phyloP scores from a whole-genome alignment of 1,139 yeast species.

The Lodderomyces oxycetoniae region DNA sequence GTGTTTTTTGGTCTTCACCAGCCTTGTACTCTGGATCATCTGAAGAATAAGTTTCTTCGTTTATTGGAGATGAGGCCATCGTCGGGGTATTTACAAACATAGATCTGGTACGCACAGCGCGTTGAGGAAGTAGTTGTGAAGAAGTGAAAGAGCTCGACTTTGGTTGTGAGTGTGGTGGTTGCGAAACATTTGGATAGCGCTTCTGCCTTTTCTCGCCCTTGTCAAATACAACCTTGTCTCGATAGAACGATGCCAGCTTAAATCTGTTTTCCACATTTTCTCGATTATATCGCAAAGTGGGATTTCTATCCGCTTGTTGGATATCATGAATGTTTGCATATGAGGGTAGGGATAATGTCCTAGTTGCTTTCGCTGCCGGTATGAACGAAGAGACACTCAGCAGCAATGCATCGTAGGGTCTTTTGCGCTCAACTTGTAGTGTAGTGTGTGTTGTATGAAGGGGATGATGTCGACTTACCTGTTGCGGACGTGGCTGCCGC shows the following conservation, averaged over 20 bases:
- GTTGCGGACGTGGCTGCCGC: slow-evolving; percentile 3
- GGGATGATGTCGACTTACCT: slow-evolving; percentile 4
- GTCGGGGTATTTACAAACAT: slow-evolving; percentile 33
- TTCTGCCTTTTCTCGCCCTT: slow-evolving; percentile 26
- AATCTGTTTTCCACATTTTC: slow-evolving; percentile 44
- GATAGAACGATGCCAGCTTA: slow-evolving; percentile 46
- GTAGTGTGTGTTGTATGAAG: slow-evolving; percentile 1
- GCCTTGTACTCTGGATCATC: slow-evolving; percentile 15
- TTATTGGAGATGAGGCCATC: slow-evolving; percentile 38
- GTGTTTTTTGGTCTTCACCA: slow-evolving; percentile 14
- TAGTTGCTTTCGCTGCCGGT: slow-evolving; percentile 48
- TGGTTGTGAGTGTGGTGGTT: slow-evolving; percentile 4
- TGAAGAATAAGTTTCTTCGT: slow-evolving; percentile 31
- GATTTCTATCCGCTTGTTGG: slow-evolving; percentile 42
- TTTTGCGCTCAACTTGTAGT: slow-evolving; percentile 9
- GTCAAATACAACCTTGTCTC: slow-evolving; percentile 32
- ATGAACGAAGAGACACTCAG: slow-evolving; percentile 15
- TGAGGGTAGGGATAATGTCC: slow-evolving; percentile 61
- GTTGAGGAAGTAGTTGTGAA: slow-evolving; percentile 28
- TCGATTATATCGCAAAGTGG: slow-evolving; percentile 37
- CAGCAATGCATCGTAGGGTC: slow-evolving; percentile 8
- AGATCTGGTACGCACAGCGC: slow-evolving; percentile 44
- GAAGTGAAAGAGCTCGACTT: slow-evolving; percentile 2
- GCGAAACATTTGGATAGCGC: slow-evolving; percentile 1
- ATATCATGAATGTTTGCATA: slow-evolving; percentile 37